Conservation (phyloP, 2,329 filamentous ascomycete species). For the Intubia oerlemansii region DNA sequence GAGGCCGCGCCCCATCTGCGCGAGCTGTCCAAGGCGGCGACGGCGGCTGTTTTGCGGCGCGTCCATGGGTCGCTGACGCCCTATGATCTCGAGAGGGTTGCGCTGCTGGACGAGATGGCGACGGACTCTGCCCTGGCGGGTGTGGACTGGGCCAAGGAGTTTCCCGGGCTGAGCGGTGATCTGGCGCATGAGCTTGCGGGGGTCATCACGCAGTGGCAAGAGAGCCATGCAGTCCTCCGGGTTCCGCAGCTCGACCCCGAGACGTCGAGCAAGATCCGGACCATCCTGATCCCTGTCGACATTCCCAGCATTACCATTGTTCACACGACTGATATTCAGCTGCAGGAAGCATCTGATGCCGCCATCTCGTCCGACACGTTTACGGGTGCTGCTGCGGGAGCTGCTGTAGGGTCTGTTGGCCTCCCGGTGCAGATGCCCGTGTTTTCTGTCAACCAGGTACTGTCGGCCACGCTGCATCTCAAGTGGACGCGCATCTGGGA, state of each 20-base stretch:
- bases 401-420: too few relatives aligned
- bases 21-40: constrained; percentile 2
- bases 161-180: constrained; percentile 22
- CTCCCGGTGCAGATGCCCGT: constrained; percentile 11
- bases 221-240: constrained; percentile 12
- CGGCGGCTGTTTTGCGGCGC: constrained; percentile 20
- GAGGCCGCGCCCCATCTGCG: too few relatives aligned
- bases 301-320: constrained; percentile 67
- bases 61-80: constrained; percentile 21
- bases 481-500: constrained; percentile 44
- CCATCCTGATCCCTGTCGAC: constrained; percentile 75
- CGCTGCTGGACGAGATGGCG: constrained; percentile 27
- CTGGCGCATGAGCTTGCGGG: constrained; percentile 12
- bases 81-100: constrained; percentile 33
- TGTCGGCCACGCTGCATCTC: constrained; percentile 39
- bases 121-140: constrained; percentile 22
- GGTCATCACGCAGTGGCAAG: constrained; percentile 19
- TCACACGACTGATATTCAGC: constrained; percentile 50
- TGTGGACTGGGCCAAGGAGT: constrained; percentile 25
- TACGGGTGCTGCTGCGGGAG: constrained; percentile 4
- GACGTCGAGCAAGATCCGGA: constrained; percentile 22
- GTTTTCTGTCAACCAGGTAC: constrained; percentile 41
- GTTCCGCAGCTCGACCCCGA: constrained; percentile 13
- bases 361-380: constrained; percentile 10
- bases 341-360: constrained; percentile 18